These are phyloP conservation scores for Trichomonascus vanleenenianus DNA, from an alignment of 805 yeast genomes.

Conservation along the genomic window DNA sequence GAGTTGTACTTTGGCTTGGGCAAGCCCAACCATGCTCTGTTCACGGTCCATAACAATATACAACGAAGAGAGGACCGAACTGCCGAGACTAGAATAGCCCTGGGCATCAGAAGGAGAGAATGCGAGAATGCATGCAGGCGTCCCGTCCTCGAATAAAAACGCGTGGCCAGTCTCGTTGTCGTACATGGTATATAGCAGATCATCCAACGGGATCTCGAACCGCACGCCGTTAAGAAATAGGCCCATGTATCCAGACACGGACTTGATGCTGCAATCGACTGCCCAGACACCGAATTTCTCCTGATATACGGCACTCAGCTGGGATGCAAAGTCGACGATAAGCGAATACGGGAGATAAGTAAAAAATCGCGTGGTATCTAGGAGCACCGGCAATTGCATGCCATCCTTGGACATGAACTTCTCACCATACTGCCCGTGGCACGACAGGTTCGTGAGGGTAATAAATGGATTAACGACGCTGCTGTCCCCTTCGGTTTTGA, in stretches of 20 bases:
- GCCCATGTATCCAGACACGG: no score
- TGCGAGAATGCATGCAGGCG: constrained; percentile 17
- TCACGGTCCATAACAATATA: constrained; percentile 19
- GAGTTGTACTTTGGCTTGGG: constrained; percentile 8
- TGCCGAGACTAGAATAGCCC: constrained; percentile 19
- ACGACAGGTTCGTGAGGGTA: constrained; percentile 7
- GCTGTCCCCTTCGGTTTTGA: constrained; percentile 2
- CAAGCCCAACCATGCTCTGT: constrained; percentile 16
- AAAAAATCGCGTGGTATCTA: constrained; percentile 16
- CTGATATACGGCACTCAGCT: constrained; percentile 18
- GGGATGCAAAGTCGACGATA: constrained; percentile 19
- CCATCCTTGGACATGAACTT: no score
- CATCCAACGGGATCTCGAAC: no score
- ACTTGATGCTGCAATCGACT: no score
- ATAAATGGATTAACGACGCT: constrained; percentile 11
- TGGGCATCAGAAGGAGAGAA: constrained; percentile 10
- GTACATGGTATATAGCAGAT: constrained; percentile 4
- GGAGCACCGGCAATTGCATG: constrained; percentile 13
- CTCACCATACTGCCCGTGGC: not conserved
- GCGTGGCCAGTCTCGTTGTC: constrained; percentile 11
- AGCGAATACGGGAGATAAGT: constrained; percentile 18
- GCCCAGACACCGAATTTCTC: constrained; percentile 16
- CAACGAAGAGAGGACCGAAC: constrained; percentile 13
- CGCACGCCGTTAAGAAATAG: no score
- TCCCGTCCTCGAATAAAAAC: constrained; percentile 11